phyloP scores from a whole-genome alignment of 345 rosid species.

The Eucalyptus pumila region DNA sequence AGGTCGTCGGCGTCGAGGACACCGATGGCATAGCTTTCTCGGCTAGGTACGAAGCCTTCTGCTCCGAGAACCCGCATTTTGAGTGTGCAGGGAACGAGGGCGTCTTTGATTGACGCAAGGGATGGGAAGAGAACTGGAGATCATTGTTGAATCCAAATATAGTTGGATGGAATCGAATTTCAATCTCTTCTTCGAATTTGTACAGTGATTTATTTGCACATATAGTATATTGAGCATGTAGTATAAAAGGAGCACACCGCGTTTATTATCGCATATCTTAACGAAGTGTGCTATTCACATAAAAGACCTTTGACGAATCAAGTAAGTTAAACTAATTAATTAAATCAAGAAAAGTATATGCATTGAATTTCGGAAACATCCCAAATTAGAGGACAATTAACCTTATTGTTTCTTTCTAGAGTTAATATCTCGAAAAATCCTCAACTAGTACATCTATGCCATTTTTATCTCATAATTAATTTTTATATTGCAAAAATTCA shows the following conservation, averaged over 20 bases:
- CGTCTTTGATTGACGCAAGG: conserved; percentile 32
- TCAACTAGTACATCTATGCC: fast-evolving
- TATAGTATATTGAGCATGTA: background rate
- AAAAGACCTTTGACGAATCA: fast-evolving
- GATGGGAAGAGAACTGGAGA: background rate
- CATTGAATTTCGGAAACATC: background rate
- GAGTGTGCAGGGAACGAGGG: conserved; percentile 54
- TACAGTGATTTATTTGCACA: background rate
- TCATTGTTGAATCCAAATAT: background rate
- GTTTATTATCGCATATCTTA: background rate
- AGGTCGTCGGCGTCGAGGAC: conserved; percentile 24
- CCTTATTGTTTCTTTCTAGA: background rate
- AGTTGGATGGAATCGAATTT: background rate
- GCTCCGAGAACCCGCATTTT: conserved; percentile 33
- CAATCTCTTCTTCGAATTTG: background rate
- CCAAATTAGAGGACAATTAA: background rate
- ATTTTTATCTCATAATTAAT: fast-evolving
- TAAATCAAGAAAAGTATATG: background rate
- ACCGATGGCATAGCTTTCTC: conserved; percentile 45
- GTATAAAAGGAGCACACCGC: background rate
- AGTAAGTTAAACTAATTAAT: background rate
- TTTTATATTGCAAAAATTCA: background rate
- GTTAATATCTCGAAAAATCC: background rate
- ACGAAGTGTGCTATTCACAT: background rate
- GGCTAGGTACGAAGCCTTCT: conserved; percentile 43